phyloP scores from a whole-genome alignment of 2,329 filamentous ascomycete species.

The Dothidotthia symphoricarpi region DNA sequence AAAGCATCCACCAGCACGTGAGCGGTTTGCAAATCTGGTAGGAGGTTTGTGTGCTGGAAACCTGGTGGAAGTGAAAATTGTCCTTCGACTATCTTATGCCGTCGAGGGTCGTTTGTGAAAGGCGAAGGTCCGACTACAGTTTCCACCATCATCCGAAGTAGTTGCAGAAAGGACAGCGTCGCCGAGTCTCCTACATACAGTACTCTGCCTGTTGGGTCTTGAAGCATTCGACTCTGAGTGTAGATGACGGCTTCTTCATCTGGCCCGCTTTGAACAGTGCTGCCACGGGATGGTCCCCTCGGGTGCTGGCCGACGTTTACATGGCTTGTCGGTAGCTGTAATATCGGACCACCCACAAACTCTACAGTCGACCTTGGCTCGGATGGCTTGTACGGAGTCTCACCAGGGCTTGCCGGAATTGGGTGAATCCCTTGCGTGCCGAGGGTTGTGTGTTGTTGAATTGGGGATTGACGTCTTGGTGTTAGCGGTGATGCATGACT shows the following conservation, averaged over 20 bases:
- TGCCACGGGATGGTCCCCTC: conserved; percentile 33
- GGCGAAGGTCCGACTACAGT: conserved; percentile 54
- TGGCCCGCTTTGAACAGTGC: conserved; percentile 43
- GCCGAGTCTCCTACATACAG: conserved; percentile 64
- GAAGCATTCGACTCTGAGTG: conserved; percentile 58
- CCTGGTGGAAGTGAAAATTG: conserved; percentile 51
- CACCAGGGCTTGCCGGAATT: conserved; percentile 15
- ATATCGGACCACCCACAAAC: conserved; percentile 22
- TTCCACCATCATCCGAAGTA: conserved; percentile 61
- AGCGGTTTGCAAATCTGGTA: conserved; percentile 58
- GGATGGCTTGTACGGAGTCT: conserved; percentile 19
- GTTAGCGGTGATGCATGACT: conserved; percentile 20
- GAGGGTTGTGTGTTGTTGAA: conserved; percentile 8
- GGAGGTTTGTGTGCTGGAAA: conserved; percentile 51
- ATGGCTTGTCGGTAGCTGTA: conserved; percentile 23
- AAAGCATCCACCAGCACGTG: conserved; percentile 58
- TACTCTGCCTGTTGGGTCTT: conserved; percentile 58
- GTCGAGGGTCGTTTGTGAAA: conserved; percentile 58
- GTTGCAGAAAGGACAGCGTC: conserved; percentile 59
- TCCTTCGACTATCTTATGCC: conserved; percentile 58
- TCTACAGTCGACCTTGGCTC: conserved; percentile 26
- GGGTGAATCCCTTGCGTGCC: conserved; percentile 5
- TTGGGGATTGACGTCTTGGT: conserved; percentile 16
- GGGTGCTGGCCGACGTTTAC: conserved; percentile 19
- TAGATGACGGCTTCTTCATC: conserved; percentile 59